These are phyloP conservation scores for Apophysomyces sp. DNA, from an alignment of 371 early-diverging fungal genomes.

Conservation along the genomic window DNA sequence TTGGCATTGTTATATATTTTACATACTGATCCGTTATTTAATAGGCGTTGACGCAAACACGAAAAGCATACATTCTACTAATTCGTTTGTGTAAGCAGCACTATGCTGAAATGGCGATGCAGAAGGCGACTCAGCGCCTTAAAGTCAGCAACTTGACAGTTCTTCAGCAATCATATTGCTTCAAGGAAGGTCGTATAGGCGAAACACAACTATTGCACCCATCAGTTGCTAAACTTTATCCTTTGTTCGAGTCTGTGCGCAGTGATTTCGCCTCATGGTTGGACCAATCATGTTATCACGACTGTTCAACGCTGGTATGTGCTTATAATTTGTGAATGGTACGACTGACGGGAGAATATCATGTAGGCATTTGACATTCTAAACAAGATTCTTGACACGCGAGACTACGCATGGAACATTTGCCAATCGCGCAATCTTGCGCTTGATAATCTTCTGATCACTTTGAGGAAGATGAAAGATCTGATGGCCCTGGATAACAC, in stretches of 20 bases:
- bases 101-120: conserved; percentile 27
- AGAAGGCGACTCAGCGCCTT: conserved; percentile 24
- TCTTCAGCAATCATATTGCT: conserved; percentile 55
- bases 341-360: neutral
- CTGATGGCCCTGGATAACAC: conserved; percentile 14
- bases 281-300: conserved; percentile 20
- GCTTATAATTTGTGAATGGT: neutral
- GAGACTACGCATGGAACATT: conserved; percentile 59
- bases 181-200: conserved; percentile 39
- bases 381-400: conserved; percentile 54
- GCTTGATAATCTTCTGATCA: conserved; percentile 58
- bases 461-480: conserved; percentile 33
- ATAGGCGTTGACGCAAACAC: conserved; percentile 7
- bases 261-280: conserved; percentile 35
- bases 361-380: conserved; percentile 17
- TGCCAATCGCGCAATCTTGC: conserved; percentile 48
- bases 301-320: conserved; percentile 13
- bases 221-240: conserved; percentile 42
- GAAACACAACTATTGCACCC: conserved; percentile 54
- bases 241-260: conserved; percentile 37
- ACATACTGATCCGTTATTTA: neutral
- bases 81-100: conserved; percentile 37
- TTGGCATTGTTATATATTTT: neutral
- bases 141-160: conserved; percentile 47
- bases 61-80: conserved; percentile 30